Evolutionary conservation across 2,329 filamentous ascomycete species (phyloP).

Genomic region (Scedosporium aurantiacum): DNA sequence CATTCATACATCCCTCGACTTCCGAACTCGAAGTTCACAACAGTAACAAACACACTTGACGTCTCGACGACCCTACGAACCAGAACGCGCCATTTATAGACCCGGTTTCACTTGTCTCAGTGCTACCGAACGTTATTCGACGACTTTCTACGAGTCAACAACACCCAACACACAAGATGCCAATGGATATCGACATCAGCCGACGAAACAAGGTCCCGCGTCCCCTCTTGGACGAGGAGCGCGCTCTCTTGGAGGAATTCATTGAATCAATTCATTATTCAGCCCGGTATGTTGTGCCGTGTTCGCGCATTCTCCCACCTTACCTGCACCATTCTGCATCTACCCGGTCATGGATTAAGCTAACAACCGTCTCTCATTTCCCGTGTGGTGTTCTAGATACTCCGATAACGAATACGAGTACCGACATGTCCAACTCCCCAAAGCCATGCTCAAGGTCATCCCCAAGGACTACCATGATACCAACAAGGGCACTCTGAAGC

Average conservation of each 20-base stretch:
- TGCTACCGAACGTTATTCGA: not conserved
- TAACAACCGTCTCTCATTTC: conserved; percentile 1
- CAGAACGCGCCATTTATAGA: not conserved
- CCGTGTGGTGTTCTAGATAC: conserved; percentile 50
- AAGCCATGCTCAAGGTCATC: conserved; percentile 95
- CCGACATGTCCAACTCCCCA: conserved; percentile 92
- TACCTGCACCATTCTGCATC: not conserved
- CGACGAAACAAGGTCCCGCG: conserved; percentile 82
- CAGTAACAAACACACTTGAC: not conserved
- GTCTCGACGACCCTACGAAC: not conserved
- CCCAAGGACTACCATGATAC: conserved; percentile 90
- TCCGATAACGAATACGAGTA: conserved; percentile 91
- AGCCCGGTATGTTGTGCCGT: conserved; percentile 51
- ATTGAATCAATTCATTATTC: conserved; percentile 95
- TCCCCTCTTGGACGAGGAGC: conserved; percentile 68
- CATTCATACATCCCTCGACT: not conserved
- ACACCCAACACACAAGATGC: conserved; percentile 4
- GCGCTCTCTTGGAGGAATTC: conserved; percentile 77
- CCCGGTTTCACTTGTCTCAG: not conserved
- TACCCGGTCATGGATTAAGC: not conserved
- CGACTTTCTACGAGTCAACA: not conserved
- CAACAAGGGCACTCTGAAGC: conserved; percentile 81
- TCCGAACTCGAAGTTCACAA: not conserved
- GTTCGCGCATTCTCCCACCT: not conserved
- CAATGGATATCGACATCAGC: conserved; percentile 59